Evolutionary conservation across 169 alveolate species (phyloP).

Genomic region (Cryptosporidium viatorum): DNA sequence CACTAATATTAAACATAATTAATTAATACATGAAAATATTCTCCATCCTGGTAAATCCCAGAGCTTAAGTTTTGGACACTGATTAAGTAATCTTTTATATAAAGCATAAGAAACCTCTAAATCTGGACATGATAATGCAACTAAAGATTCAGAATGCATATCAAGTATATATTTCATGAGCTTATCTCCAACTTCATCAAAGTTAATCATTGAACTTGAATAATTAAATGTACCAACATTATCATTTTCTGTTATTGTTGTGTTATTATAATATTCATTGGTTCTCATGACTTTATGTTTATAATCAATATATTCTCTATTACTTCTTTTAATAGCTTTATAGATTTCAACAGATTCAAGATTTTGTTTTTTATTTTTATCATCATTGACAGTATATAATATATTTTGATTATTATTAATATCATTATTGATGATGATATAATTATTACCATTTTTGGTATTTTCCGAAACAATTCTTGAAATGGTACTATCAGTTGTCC

Average conservation of each 20-base stretch:
- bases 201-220: slow-evolving; percentile 4
- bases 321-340: slow-evolving; percentile 28
- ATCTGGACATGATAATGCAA: slow-evolving; percentile 69
- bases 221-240: neutral
- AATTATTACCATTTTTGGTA: neutral
- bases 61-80: slow-evolving; percentile 59
- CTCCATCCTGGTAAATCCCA: slow-evolving; percentile 76
- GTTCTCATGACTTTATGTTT: slow-evolving; percentile 37
- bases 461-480: slow-evolving; percentile 18
- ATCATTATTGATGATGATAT: neutral
- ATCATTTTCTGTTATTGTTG: neutral
- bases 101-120: slow-evolving; percentile 57
- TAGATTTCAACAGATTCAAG: slow-evolving; percentile 1
- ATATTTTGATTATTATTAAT: neutral
- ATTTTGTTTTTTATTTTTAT: neutral
- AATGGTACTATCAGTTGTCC: slow-evolving; percentile 43
- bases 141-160: slow-evolving; percentile 72
- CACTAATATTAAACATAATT: slow-evolving; percentile 9
- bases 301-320: slow-evolving; percentile 39
- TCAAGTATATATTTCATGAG: slow-evolving; percentile 51
- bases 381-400: neutral
- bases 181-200: slow-evolving; percentile 68
- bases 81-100: slow-evolving; percentile 37
- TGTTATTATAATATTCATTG: slow-evolving; percentile 30
- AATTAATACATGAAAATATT: slow-evolving; percentile 19